Evolutionary conservation across 768 basidiomycete species (phyloP).

Genomic region (Rickenella mellea): DNA sequence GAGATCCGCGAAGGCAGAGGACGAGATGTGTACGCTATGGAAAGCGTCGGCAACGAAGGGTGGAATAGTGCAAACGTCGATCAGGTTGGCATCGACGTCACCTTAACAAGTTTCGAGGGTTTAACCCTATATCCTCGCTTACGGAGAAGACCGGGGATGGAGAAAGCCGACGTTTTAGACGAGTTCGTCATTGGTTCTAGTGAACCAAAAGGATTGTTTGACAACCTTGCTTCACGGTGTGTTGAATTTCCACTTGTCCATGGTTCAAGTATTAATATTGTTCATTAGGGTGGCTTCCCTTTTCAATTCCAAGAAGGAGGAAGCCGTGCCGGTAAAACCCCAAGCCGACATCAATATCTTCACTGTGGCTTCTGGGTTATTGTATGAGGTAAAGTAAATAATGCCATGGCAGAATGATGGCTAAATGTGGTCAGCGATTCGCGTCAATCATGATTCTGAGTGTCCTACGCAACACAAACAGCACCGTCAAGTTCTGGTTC

Average conservation of each 20-base stretch:
- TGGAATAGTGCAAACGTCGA: constrained; percentile 73
- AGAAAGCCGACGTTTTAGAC: constrained; percentile 69
- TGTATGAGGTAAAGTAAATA: constrained; percentile 71
- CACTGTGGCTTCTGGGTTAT: constrained; percentile 91
- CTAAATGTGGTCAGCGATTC: constrained; percentile 57
- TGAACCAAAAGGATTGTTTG: constrained; percentile 31
- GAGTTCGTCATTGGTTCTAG: constrained; percentile 25
- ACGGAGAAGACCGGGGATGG: constrained; percentile 63
- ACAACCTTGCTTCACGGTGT: constrained; percentile 42
- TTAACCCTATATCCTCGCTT: constrained; percentile 82
- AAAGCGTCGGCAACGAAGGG: constrained; percentile 83
- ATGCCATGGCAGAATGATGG: neutral
- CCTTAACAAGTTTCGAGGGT: constrained; percentile 85
- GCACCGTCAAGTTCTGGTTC: constrained; percentile 98
- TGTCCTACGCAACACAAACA: constrained; percentile 88
- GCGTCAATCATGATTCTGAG: constrained; percentile 97
- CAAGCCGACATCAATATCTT: constrained; percentile 98
- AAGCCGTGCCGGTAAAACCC: constrained; percentile 14
- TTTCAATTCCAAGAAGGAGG: constrained; percentile 24
- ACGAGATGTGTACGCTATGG: constrained; percentile 68
- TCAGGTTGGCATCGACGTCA: constrained; percentile 63
- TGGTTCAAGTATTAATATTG: constrained; percentile 19
- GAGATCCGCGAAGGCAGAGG: constrained; percentile 79
- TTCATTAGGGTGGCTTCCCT: constrained; percentile 33
- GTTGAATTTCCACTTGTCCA: constrained; percentile 12